These are phyloP conservation scores for Moelleriella libera DNA, from an alignment of 2,329 filamentous ascomycete genomes.

Conservation along the genomic window DNA sequence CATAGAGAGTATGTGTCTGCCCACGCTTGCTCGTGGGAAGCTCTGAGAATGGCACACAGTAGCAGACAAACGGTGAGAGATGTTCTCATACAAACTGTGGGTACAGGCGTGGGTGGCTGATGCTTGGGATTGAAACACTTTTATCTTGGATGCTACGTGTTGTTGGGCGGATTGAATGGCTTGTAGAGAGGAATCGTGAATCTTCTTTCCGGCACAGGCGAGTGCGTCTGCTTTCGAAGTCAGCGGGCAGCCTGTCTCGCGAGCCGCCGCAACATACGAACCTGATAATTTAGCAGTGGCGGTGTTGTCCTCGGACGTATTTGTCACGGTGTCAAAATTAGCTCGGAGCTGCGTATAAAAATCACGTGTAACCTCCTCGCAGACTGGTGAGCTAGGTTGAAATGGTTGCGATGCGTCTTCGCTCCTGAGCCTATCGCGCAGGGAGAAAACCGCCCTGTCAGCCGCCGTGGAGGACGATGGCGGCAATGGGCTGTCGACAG, in stretches of 20 bases:
- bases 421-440: constrained; percentile 15
- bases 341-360: constrained; percentile 13
- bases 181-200: constrained; percentile 1
- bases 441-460: constrained; percentile 5
- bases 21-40: constrained; percentile 11
- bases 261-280: not conserved
- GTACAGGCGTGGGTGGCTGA: constrained; percentile 5
- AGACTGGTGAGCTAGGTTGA: not conserved
- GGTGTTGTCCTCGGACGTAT: not conserved
- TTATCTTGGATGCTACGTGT: constrained; percentile 9
- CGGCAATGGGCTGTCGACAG: not conserved
- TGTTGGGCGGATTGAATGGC: constrained; percentile 10
- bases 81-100: constrained; percentile 15
- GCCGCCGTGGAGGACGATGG: constrained; percentile 2
- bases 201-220: constrained; percentile 2
- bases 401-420: constrained; percentile 3
- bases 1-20: constrained; percentile 11
- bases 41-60: constrained; percentile 15
- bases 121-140: constrained; percentile 8
- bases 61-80: constrained; percentile 15
- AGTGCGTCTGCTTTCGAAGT: not conserved
- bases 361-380: constrained; percentile 2
- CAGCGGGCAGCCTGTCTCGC: no score
- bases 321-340: constrained; percentile 5
- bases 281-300: not conserved